Evolutionary conservation across 208 protist genomes (phyloP), one percentile per base, ranked within the genome.

Genomic region (Trypanosoma melophagium): DNA sequence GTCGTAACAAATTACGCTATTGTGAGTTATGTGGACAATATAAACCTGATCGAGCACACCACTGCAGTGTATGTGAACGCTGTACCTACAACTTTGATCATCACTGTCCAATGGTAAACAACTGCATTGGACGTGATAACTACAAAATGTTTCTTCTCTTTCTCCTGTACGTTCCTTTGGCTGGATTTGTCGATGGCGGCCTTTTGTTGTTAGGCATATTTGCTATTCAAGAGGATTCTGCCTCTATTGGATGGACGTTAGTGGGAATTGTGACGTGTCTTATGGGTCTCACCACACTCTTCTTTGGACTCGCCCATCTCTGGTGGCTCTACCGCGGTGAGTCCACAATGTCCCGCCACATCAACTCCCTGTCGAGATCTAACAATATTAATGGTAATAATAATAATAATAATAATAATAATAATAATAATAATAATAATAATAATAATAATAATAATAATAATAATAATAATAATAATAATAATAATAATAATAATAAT

Each of bases 91-190:
- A 79, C 56, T 93, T 96, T 62, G 94, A 97, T 69, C 94, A 97
- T 62, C 94, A 97, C 77, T 97, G 94, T 75, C 88, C 85, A 16
- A 94, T 81, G 28, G 47, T 97, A 16, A 96, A 96, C 69, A 97
- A 96, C 70, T 97, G 94, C 59, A 86, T 97, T 8, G 89, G 90
- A 7, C 81, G 79, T 61, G 77, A 88, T 42, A 97, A 95, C 73
- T 92, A 94, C 60, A 93, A 93, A 62, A 64, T 89, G 13, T 97
- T 96, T 57, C 19, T 95, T 3, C 17, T 92, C 8, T 92, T 94
- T 61, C 56, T 97, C 16, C 35, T 90, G 3, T 92, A 94, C 63
- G 58, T 42, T 51, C 60, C 60, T n/a, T 25, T 88, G 0, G 81
- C 66, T 5, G 58, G 67, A 28, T 53, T 60, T 17, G 1, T 83